Evolutionary conservation across 805 yeast genomes (phyloP), one percentile per base, ranked within the genome.

Genomic region (Starmera dryadoides): DNA sequence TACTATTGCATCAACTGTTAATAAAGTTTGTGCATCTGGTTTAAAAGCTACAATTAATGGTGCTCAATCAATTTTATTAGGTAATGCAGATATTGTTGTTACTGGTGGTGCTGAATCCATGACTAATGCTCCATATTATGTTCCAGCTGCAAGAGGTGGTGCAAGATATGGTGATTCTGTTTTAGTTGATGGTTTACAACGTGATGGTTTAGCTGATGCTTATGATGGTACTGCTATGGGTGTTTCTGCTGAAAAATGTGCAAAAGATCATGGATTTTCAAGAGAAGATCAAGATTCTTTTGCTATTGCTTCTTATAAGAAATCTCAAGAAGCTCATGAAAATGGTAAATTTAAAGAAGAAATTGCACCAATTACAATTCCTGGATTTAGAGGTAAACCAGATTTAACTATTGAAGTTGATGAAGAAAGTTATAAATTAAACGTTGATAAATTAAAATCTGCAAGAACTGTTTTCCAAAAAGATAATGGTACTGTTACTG

Each of bases 21-120:
- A 93, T 77, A 91, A 91, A 70, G 98, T 93, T 42, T 93, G 98
- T 71, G 95, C 98, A 32, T 85, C 96, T 11, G 98, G 96, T 52
- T 68, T 89, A 78, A 91, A 93, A 68, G 77, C 97, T 33, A 79
- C 88, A 55, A 87, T 89, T 53, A 64, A 85, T 43, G 98, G 86
- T 46, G 88, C 97, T 31, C 98, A 89, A 68, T 69, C 89, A 38
- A 89, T 91, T 52, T 63, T 84, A 58, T 75, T 93, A 48, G 97
- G 98, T 39, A 71, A 74, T 47, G 95, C 96, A 41, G 96, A 89
- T 56, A 81, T 93, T 43, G 93, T 93, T 34, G 84, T 93, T 49
- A 94, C 93, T 26, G 98, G 98, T 51, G 98, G 98, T 59, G 93
- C 96, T 51, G 98, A 93, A 68, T 83, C 95, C 42, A 91, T 93